A percentile compares a stretch with the other conserved stretches of the same genome.
Conservation (phyloP, 345 rosid species). For the Eucalyptus fibrosa region DNA sequence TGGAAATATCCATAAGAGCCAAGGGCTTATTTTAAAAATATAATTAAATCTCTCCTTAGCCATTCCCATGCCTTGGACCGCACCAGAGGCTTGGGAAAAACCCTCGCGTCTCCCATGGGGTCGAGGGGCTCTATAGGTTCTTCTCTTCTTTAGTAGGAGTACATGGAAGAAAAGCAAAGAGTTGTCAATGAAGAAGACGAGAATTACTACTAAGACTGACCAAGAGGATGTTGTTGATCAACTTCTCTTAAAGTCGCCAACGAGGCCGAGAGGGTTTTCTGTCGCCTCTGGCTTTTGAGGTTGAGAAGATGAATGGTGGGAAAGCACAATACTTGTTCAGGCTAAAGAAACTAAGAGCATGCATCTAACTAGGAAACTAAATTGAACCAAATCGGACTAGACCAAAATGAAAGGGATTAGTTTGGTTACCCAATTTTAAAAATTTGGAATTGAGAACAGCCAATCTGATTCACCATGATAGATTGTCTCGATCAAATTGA, state of each 20-base stretch:
- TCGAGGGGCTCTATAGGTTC: not conserved
- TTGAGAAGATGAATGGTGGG: not conserved
- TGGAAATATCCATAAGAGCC: too few species aligned
- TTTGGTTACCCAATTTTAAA: not conserved
- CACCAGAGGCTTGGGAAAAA: not conserved
- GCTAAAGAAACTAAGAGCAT: not conserved
- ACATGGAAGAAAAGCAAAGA: not conserved
- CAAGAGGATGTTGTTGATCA: not conserved
- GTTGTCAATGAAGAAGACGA: not conserved
- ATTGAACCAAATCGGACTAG: accelerated
- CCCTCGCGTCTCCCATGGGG: constrained; percentile 36
- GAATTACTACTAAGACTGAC: not conserved
- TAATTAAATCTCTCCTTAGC: too few species aligned
- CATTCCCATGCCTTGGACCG: constrained; percentile 24
- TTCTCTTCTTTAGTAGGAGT: not conserved
- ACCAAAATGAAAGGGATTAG: not conserved
- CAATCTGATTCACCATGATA: not conserved
- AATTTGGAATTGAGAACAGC: not conserved
- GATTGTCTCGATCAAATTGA: not conserved
- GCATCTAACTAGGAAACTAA: not conserved
- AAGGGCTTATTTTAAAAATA: too few species aligned
- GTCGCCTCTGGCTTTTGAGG: not conserved
- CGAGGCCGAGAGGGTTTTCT: not conserved
- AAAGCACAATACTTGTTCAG: not conserved
- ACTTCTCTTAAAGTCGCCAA: not conserved